phyloP scores from a whole-genome alignment of 306 rosid species.

The Medicago ruthenica region DNA sequence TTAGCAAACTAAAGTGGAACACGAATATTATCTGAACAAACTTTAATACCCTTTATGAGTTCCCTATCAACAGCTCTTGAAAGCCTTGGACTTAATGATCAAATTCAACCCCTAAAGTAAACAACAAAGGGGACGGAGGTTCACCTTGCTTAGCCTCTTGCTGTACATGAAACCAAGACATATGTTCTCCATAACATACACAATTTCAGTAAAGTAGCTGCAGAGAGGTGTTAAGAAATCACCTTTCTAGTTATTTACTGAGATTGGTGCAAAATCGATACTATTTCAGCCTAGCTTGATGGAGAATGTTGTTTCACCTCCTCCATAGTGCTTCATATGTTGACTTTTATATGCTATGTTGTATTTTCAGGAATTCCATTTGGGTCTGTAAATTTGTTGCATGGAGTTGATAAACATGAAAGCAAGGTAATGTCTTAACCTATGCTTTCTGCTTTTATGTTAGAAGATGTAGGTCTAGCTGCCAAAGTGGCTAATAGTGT shows the following conservation, averaged over 20 bases:
- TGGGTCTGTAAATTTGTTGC: conserved; percentile 93
- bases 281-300: conserved; percentile 35
- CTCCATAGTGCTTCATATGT: conserved; percentile 33
- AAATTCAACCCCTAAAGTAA: conserved; percentile 22
- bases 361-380: conserved; percentile 88
- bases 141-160: conserved; percentile 3
- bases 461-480: conserved; percentile 37
- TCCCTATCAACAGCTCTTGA: conserved; percentile 18
- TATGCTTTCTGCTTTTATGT: conserved; percentile 46
- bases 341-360: conserved; percentile 32
- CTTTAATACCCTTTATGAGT: neutral
- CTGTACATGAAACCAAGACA: conserved; percentile 19
- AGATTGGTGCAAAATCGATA: conserved; percentile 24
- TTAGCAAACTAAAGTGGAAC: conserved; percentile 24
- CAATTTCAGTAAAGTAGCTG: conserved; percentile 3
- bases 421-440: conserved; percentile 76
- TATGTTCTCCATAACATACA: conserved; percentile 27
- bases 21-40: neutral
- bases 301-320: conserved; percentile 33
- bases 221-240: conserved; percentile 15
- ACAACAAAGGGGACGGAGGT: neutral
- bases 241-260: conserved; percentile 17
- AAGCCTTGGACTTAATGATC: neutral
- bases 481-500: conserved; percentile 22
- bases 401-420: conserved; percentile 97